A percentile compares a stretch with the other conserved stretches of the same genome.
phyloP scores from a whole-genome alignment of 352 stramenopile species.

The Globisporangium paddicum region DNA sequence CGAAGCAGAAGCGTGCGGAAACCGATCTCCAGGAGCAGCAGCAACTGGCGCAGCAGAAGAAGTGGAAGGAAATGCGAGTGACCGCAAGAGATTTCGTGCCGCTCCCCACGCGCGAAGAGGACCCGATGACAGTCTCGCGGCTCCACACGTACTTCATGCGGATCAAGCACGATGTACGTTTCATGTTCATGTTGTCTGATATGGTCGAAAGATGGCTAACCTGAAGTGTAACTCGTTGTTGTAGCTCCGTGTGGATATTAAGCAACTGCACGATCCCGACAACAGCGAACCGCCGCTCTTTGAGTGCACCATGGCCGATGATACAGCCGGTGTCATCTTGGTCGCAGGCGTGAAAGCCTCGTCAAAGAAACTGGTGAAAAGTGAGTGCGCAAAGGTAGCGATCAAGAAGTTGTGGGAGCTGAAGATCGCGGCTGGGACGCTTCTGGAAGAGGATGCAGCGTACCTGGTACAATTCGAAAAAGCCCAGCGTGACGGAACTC shows the following conservation, averaged over 20 bases:
- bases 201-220: neutral
- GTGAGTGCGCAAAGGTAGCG: constrained; percentile 48
- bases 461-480: constrained; percentile 54
- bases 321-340: constrained; percentile 29
- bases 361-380: constrained; percentile 74
- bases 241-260: constrained; percentile 46
- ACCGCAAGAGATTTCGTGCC: constrained; percentile 30
- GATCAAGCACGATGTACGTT: constrained; percentile 49
- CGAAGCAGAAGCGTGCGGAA: constrained; percentile 35
- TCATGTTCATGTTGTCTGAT: neutral
- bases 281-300: constrained; percentile 56
- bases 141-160: constrained; percentile 62
- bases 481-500: constrained; percentile 34
- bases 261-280: constrained; percentile 35
- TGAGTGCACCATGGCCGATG: constrained; percentile 48
- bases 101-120: constrained; percentile 59
- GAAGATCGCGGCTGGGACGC: constrained; percentile 56
- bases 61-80: constrained; percentile 28
- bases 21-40: constrained; percentile 15
- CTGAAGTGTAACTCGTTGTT: neutral
- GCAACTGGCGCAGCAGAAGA: constrained; percentile 41
- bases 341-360: constrained; percentile 42
- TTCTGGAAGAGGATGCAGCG: constrained; percentile 44
- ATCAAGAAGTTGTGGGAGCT: constrained; percentile 75
- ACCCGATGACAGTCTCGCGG: constrained; percentile 37